Evolutionary conservation across 208 protist genomes (phyloP), one percentile per base, ranked within the genome.

Genomic region (Entamoeba nuttalli): DNA sequence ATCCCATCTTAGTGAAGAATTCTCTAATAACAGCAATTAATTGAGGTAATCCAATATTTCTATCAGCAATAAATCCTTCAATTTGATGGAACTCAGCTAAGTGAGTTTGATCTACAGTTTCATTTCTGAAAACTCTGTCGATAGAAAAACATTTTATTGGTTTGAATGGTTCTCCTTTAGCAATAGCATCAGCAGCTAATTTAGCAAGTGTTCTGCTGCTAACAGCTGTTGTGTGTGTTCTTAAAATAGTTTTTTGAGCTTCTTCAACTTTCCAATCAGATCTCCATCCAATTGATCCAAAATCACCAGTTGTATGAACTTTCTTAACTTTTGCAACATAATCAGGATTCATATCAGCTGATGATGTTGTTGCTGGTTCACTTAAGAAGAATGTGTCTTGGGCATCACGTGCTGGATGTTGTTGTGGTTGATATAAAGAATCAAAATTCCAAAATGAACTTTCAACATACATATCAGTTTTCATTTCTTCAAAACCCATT

Each of bases 401-500:
- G 55, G 98, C 96, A 96, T 99, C 99, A 94, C 99, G 97, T 9
- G 99, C 99, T 17, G 99, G 99, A 97, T 99, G 99, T 96, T 99
- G 98, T 97, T 99, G 99, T 51, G 99, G 98, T 97, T 99, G 99
- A 96, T 99, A 99, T 73, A 99, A 98, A 9, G 99, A 97, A 97
- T 99, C 99, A 96, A 99, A 99, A 98, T 99, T 99, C 99, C 99
- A 99, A 97, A 99, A 99, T 41, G 98, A 99, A 73, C 97, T 98
- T 97, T 99, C 99, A 48, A 99, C 98, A 97, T 98, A 99, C 94
- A 98, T 98, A 96, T 99, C 98, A 48, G 99, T 99, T 57, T 98
- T 97, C 99, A 99, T 99, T 98, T 99, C 99, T 96, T 99, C 97
- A 97, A 99, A 99, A 21, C 98, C 98, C 98, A 99, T 98, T 93